Conservation (phyloP, 306 rosid species). For the Nissolia schottii region DNA sequence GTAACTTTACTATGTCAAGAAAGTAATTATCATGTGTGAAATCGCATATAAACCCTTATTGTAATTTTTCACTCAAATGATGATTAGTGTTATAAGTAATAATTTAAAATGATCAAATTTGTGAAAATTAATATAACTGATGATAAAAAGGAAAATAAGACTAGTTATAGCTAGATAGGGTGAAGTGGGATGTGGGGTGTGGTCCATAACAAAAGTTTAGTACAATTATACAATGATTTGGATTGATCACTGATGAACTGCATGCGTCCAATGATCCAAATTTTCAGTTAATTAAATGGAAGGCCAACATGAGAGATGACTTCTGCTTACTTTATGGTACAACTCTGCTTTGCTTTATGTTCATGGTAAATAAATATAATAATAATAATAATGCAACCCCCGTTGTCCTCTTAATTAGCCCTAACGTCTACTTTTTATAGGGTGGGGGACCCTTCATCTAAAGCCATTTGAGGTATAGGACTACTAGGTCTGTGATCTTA, state of each 20-base stretch:
- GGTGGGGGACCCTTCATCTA: neutral
- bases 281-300: constrained; percentile 6
- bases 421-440: constrained; percentile 17
- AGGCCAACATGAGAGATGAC: neutral
- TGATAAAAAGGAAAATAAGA: neutral
- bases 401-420: constrained; percentile 22
- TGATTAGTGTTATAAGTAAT: too few relatives aligned
- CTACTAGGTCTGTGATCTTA: neutral
- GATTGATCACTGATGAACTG: constrained; percentile 20
- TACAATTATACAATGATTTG: constrained; percentile 18
- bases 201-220: constrained; percentile 12
- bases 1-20: too few relatives aligned
- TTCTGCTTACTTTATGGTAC: constrained; percentile 17
- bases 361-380: neutral
- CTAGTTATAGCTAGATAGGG: neutral
- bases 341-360: constrained; percentile 11
- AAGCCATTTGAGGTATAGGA: neutral
- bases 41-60: too few relatives aligned
- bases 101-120: too few relatives aligned
- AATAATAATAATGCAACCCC: neutral
- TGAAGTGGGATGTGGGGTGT: neutral
- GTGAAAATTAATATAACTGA: too few relatives aligned
- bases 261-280: constrained; percentile 19
- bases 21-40: too few relatives aligned
- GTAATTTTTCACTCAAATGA: too few relatives aligned